Conservation (phyloP, 2,329 filamentous ascomycete species). For the Penicillium fuscoglaucum region DNA sequence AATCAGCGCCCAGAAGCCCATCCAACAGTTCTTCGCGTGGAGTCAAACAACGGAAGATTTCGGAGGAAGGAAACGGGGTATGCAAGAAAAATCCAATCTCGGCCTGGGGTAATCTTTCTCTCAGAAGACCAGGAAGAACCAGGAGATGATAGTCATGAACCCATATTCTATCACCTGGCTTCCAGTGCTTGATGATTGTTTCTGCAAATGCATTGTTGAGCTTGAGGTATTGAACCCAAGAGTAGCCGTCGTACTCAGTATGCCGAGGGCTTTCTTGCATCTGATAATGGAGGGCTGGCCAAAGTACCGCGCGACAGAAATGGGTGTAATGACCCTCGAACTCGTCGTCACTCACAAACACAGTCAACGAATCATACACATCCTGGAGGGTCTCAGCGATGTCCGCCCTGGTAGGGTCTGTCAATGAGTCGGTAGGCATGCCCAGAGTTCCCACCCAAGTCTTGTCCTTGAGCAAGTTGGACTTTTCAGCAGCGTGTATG, state of each 20-base stretch:
- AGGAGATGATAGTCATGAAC: conserved; percentile 93
- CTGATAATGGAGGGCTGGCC: conserved; percentile 97
- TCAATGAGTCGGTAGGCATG: conserved; percentile 85
- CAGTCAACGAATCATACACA: conserved; percentile 77
- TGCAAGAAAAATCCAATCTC: conserved; percentile 96
- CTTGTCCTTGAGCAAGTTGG: conserved; percentile 68
- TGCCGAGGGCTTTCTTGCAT: conserved; percentile 96
- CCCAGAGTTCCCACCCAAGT: conserved; percentile 88
- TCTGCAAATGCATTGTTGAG: conserved; percentile 92
- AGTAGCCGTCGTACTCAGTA: conserved; percentile 95
- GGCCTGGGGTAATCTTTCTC: conserved; percentile 77
- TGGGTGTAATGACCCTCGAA: conserved; percentile 92
- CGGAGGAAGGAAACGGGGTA: conserved; percentile 90
- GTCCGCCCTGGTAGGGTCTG: conserved; percentile 71
- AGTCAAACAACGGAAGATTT: conserved; percentile 87
- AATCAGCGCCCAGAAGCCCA: conserved; percentile 86
- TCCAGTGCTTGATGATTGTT: conserved; percentile 83
- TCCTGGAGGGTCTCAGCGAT: conserved; percentile 78
- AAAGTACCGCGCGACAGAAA: conserved; percentile 94
- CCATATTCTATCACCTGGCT: conserved; percentile 88
- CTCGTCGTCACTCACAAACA: conserved; percentile 85
- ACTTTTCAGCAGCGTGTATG: conserved; percentile 71
- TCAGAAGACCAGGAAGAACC: conserved; percentile 80
- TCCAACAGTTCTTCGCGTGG: conserved; percentile 80
- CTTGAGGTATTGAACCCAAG: conserved; percentile 88